Conservation (phyloP, 495 filamentous ascomycete genomes). For the Talaromyces stipitatus region DNA sequence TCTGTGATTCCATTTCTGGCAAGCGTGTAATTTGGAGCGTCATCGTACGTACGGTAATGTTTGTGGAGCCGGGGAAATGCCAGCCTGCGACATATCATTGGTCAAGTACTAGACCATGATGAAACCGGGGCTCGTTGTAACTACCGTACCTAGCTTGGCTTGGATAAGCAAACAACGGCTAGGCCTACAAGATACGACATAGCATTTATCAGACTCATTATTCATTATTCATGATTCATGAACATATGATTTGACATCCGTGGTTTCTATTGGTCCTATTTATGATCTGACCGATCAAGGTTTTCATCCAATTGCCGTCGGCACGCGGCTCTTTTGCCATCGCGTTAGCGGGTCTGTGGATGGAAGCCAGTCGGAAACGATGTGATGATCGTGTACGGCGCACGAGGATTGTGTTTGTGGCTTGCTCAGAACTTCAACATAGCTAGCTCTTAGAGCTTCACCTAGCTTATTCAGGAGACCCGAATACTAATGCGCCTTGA, state of each 20-base stretch:
- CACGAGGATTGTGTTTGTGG: background rate
- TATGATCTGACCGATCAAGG: background rate
- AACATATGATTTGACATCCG: background rate
- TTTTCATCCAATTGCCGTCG: background rate
- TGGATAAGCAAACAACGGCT: background rate
- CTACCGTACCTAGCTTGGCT: background rate
- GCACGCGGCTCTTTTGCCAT: background rate
- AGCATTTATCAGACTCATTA: too few species aligned
- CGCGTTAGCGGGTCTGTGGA: background rate
- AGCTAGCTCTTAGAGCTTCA: too few species aligned
- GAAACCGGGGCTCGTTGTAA: background rate
- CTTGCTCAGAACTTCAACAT: too few species aligned
- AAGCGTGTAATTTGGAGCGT: too few species aligned
- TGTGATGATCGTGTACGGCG: background rate
- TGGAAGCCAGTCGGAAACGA: background rate
- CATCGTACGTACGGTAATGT: background rate
- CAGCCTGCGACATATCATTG: background rate
- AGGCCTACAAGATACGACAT: too few species aligned
- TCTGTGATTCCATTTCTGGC: too few species aligned
- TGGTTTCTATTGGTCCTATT: background rate
- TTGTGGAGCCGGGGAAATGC: background rate
- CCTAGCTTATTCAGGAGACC: too few species aligned
- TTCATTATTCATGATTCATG: too few species aligned
- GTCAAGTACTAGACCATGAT: background rate
- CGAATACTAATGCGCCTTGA: too few species aligned